Percentiles rank a stretch among this genome's conserved stretches.
Evolutionary conservation across 768 basidiomycete genomes (phyloP).

Genomic region (Tricholomella constricta): DNA sequence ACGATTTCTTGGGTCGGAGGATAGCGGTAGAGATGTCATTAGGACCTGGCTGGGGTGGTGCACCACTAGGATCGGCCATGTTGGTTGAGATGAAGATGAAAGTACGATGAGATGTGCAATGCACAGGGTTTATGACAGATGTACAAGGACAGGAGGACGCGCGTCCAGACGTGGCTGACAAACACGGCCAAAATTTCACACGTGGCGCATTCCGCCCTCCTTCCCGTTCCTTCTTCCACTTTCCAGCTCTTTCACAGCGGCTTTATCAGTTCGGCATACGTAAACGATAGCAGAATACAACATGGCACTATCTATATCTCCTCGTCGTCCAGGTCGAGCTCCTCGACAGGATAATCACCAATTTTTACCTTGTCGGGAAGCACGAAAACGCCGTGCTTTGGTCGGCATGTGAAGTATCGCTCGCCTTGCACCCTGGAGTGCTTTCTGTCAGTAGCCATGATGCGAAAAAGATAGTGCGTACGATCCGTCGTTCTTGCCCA

Average conservation of each 20-base stretch:
- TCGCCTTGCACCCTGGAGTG: constrained; percentile 73
- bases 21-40: constrained; percentile 96
- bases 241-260: constrained; percentile 23
- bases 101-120: constrained; percentile 20
- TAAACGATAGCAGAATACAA: constrained; percentile 10
- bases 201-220: constrained; percentile 18
- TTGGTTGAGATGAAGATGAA: constrained; percentile 19
- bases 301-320: constrained; percentile 54
- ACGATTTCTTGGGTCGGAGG: constrained; percentile 97
- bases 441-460: background rate
- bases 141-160: constrained; percentile 36
- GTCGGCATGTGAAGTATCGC: constrained; percentile 80
- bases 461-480: constrained; percentile 44
- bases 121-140: constrained; percentile 25
- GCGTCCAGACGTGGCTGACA: constrained; percentile 32
- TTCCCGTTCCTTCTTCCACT: constrained; percentile 35
- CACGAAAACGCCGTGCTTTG: constrained; percentile 84
- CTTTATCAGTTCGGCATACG: constrained; percentile 7
- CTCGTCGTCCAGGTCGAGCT: constrained; percentile 74
- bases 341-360: constrained; percentile 87
- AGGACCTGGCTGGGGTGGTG: constrained; percentile 78
- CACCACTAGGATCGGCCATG: constrained; percentile 85
- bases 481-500: constrained; percentile 96
- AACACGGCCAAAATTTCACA: constrained; percentile 22
- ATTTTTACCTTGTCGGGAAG: constrained; percentile 77